phyloP scores from a whole-genome alignment of 352 stramenopile genomes.

The Pythium rishiriense region DNA sequence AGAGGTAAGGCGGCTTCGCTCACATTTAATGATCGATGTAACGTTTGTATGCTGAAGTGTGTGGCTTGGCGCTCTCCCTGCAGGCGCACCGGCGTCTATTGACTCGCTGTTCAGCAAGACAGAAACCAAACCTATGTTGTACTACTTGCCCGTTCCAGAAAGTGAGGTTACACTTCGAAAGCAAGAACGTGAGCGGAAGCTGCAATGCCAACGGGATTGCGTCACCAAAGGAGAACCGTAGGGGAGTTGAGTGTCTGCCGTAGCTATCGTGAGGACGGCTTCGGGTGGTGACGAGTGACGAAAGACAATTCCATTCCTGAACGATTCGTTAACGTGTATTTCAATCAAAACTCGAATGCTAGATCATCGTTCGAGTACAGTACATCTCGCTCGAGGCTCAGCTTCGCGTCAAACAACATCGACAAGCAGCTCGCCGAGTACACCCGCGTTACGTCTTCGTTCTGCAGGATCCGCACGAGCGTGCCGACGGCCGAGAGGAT shows the following conservation, averaged over 20 bases:
- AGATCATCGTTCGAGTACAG: conserved; percentile 75
- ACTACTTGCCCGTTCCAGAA: conserved; percentile 76
- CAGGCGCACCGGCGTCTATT: conserved; percentile 37
- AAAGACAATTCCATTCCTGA: background rate
- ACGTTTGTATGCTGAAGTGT: background rate
- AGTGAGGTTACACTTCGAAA: conserved; percentile 47
- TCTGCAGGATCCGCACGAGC: conserved; percentile 73
- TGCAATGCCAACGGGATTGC: background rate
- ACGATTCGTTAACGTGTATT: background rate
- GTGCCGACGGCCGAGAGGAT: conserved; percentile 74
- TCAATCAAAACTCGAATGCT: conserved; percentile 67
- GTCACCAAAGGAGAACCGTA: background rate
- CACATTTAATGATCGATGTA: background rate
- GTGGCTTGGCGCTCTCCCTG: background rate
- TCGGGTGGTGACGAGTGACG: too few species aligned
- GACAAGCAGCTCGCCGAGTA: conserved; percentile 68
- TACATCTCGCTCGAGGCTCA: conserved; percentile 79
- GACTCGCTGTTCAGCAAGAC: conserved; percentile 83
- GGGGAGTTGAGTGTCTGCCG: background rate
- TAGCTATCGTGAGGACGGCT: too few species aligned
- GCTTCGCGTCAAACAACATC: conserved; percentile 83
- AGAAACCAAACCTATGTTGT: conserved; percentile 71
- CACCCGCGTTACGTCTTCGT: conserved; percentile 53
- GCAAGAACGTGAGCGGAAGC: conserved; percentile 30
- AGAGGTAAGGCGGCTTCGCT: background rate